Conservation (phyloP, 352 stramenopile genomes). For the Globisporangium cylindrosporum region DNA sequence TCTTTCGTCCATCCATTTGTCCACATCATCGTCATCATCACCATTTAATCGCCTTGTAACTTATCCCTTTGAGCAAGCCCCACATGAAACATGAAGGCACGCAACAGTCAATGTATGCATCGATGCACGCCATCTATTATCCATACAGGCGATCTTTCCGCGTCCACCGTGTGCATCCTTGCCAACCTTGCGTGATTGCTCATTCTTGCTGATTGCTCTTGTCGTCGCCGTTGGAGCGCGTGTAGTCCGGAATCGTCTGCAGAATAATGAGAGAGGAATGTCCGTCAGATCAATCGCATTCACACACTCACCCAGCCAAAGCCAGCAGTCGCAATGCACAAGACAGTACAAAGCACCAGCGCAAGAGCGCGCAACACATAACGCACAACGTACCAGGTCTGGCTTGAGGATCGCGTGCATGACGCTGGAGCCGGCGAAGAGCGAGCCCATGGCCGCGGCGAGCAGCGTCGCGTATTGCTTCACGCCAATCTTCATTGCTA, state of each 20-base stretch:
- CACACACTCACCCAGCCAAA: background rate
- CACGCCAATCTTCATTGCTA: conserved; percentile 53
- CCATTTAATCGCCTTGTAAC: background rate
- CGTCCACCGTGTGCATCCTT: background rate
- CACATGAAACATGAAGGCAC: background rate
- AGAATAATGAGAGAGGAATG: conserved; percentile 1
- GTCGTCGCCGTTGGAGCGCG: conserved; percentile 11
- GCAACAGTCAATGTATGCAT: background rate
- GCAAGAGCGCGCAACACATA: conserved; percentile 23
- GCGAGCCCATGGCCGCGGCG: conserved; percentile 62
- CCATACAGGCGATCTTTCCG: background rate
- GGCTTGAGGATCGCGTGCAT: conserved; percentile 85
- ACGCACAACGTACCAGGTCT: conserved; percentile 50
- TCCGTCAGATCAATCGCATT: conserved; percentile 1
- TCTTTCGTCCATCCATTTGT: background rate
- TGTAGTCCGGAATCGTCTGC: conserved; percentile 17
- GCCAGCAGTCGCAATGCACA: background rate
- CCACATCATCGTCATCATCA: background rate
- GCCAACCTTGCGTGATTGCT: background rate
- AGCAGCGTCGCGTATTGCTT: conserved; percentile 81
- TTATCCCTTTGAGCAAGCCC: background rate
- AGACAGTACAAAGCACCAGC: background rate
- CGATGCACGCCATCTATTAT: background rate
- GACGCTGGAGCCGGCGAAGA: conserved; percentile 80
- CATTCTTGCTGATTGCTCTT: conserved; percentile 14